A percentile compares a stretch with the other conserved stretches of the same genome.
Conservation (phyloP, 2,329 filamentous ascomycete genomes). For the Colletotrichum tropicale region DNA sequence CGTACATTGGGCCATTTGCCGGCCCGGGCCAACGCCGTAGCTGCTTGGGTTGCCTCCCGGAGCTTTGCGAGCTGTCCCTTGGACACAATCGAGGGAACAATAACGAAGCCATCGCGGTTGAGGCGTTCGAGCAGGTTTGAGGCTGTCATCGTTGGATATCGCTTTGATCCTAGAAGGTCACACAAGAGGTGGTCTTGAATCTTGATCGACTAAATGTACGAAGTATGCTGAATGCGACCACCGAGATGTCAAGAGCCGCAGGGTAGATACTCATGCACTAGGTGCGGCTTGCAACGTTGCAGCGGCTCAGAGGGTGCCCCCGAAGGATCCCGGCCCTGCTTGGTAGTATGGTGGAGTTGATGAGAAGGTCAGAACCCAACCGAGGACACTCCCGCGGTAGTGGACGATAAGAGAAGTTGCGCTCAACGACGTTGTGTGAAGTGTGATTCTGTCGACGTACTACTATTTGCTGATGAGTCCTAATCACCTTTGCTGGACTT, state of each 20-base stretch:
- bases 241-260: neutral
- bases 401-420: neutral
- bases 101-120: conserved; percentile 75
- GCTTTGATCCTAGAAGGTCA: neutral
- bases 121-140: conserved; percentile 55
- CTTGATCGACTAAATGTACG: neutral
- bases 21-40: conserved; percentile 66
- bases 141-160: neutral
- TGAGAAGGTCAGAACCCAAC: neutral
- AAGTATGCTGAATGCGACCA: neutral
- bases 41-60: conserved; percentile 60
- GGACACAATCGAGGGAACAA: conserved; percentile 69
- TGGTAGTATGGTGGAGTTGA: neutral
- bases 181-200: neutral
- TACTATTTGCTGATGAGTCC: neutral
- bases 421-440: neutral
- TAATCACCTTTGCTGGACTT: neutral
- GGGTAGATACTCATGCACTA: neutral
- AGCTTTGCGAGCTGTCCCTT: conserved; percentile 60
- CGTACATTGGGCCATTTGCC: conserved; percentile 83
- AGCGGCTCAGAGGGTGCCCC: neutral
- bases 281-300: conserved; percentile 6
- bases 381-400: neutral
- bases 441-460: neutral
- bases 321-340: neutral